Evolutionary conservation across 106 monocot genomes (phyloP).

Genomic region (Apostasia shenzhenica): DNA sequence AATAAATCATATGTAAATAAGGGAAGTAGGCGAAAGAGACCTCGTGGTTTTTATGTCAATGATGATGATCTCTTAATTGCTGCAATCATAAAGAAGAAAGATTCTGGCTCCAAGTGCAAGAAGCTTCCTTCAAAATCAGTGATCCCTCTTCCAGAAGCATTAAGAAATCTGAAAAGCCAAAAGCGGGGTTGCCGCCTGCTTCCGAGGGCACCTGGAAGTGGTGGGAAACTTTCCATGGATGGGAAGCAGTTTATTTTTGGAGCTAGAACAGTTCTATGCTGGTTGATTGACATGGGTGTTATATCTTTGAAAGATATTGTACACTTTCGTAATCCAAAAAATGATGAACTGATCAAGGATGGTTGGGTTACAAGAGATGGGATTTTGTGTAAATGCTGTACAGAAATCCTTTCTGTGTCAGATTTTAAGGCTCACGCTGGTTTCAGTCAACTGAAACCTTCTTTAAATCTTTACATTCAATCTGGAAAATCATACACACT

Average conservation of each 20-base stretch:
- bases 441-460: constrained; percentile 31
- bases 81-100: constrained; percentile 64
- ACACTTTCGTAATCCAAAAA: constrained; percentile 47
- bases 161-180: constrained; percentile 30
- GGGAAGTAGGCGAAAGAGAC: constrained; percentile 34
- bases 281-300: constrained; percentile 72
- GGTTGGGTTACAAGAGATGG: constrained; percentile 68
- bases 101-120: constrained; percentile 26
- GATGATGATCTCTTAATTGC: constrained; percentile 85
- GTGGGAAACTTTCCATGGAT: constrained; percentile 26
- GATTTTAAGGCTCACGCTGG: constrained; percentile 71
- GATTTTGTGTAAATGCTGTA: constrained; percentile 81
- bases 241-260: constrained; percentile 27
- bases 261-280: constrained; percentile 63
- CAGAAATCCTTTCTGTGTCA: constrained; percentile 46
- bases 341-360: constrained; percentile 43
- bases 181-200: constrained; percentile 37
- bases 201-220: constrained; percentile 34
- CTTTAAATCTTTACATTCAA: constrained; percentile 58
- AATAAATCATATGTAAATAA: constrained; percentile 24
- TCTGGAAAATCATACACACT: constrained; percentile 51
- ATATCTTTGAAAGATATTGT: constrained; percentile 50
- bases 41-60: constrained; percentile 36
- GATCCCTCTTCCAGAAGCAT: constrained; percentile 20
- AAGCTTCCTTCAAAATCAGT: constrained; percentile 18